phyloP scores from a whole-genome alignment of 2,329 filamentous ascomycete species.

The Exophiala spinifera region DNA sequence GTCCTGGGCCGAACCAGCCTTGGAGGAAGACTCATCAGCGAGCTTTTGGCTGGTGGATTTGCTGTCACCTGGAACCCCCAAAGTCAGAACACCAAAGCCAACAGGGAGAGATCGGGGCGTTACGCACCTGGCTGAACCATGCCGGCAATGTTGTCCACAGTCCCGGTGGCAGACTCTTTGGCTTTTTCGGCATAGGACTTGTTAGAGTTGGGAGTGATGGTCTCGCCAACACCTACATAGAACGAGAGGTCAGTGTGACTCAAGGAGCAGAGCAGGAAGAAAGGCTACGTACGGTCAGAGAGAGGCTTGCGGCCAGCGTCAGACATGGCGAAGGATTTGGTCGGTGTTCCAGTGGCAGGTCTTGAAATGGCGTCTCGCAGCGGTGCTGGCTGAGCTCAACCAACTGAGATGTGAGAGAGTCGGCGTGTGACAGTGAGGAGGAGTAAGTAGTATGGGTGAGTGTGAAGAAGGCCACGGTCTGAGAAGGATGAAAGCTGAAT shows the following conservation, averaged over 20 bases:
- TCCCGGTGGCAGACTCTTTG: slow-evolving; percentile 56
- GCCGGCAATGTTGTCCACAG: slow-evolving; percentile 52
- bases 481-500: too few relatives aligned
- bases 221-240: slow-evolving; percentile 50
- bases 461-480: too few relatives aligned
- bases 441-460: too few relatives aligned
- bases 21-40: slow-evolving; percentile 37
- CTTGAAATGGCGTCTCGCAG: not conserved
- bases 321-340: slow-evolving; percentile 39
- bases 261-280: not conserved
- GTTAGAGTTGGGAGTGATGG: slow-evolving; percentile 56
- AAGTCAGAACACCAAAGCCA: slow-evolving; percentile 2
- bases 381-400: too few relatives aligned
- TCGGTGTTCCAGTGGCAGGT: not conserved
- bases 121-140: slow-evolving; percentile 36
- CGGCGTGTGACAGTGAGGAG: too few relatives aligned
- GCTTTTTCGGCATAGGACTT: slow-evolving; percentile 61
- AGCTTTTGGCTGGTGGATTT: slow-evolving; percentile 55
- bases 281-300: slow-evolving; percentile 38
- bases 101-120: not conserved
- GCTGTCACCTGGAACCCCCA: slow-evolving; percentile 43
- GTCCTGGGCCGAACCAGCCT: slow-evolving; percentile 5
- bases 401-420: too few relatives aligned
- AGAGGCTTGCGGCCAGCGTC: slow-evolving; percentile 62
- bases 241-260: slow-evolving; percentile 11